Evolutionary conservation across 2,329 filamentous ascomycete genomes (phyloP).

Genomic region (Exophiala lecanii-corni): DNA sequence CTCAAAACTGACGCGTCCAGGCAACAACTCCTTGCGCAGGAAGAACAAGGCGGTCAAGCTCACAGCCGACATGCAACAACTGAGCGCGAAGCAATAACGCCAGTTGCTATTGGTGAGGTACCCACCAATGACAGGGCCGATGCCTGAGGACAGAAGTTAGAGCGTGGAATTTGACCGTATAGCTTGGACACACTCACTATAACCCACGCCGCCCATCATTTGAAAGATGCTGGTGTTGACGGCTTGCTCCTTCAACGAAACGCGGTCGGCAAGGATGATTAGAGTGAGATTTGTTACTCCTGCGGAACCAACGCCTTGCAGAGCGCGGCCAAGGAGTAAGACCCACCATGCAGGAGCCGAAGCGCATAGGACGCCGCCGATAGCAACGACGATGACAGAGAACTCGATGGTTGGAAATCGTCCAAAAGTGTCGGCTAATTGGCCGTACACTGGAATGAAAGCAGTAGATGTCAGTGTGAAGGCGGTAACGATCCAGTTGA

Average conservation of each 20-base stretch:
- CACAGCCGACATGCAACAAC: slow-evolving; percentile 16
- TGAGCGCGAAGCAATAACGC: slow-evolving; percentile 57
- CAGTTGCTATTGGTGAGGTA: slow-evolving; percentile 51
- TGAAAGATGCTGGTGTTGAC: slow-evolving; percentile 60
- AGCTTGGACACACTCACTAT: slow-evolving; percentile 33
- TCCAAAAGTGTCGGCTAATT: slow-evolving; percentile 52
- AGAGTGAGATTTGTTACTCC: slow-evolving; percentile 55
- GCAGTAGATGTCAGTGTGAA: slow-evolving; percentile 63
- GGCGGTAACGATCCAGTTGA: slow-evolving; percentile 52
- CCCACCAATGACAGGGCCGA: slow-evolving; percentile 60
- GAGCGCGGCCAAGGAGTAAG: slow-evolving; percentile 49
- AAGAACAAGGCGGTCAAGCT: slow-evolving; percentile 45
- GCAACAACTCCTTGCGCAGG: slow-evolving; percentile 54
- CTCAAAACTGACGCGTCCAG: slow-evolving; percentile 34
- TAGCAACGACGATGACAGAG: slow-evolving; percentile 54
- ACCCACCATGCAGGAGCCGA: slow-evolving; percentile 46
- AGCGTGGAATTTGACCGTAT: not conserved
- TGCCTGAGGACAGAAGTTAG: slow-evolving; percentile 10
- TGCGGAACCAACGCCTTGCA: slow-evolving; percentile 48
- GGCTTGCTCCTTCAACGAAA: slow-evolving; percentile 54
- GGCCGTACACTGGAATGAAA: slow-evolving; percentile 49
- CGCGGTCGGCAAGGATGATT: slow-evolving; percentile 45
- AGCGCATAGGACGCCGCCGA: slow-evolving; percentile 49
- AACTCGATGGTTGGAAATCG: slow-evolving; percentile 49
- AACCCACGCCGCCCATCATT: slow-evolving; percentile 56